Evolutionary conservation across 441 rosid genomes (phyloP).

Genomic region (Iberis amara): DNA sequence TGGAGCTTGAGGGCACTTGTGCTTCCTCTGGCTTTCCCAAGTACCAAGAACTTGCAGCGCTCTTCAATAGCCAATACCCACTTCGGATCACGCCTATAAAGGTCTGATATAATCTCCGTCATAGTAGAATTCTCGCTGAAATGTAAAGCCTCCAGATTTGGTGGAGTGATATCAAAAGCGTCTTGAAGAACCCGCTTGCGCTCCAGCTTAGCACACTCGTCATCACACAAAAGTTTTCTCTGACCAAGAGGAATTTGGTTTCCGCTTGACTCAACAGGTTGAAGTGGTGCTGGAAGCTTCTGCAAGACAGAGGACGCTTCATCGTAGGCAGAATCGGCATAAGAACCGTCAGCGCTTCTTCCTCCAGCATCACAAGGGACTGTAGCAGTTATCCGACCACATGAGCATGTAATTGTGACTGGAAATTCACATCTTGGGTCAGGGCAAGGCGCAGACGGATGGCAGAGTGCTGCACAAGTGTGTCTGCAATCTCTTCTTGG

Average conservation of each 20-base stretch:
- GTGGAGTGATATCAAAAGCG: slow-evolving; percentile 82
- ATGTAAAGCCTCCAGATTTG: slow-evolving; percentile 83
- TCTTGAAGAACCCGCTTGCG: slow-evolving; percentile 90
- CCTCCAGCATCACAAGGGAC: slow-evolving; percentile 98
- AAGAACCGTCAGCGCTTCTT: slow-evolving; percentile 30
- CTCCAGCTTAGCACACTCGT: slow-evolving; percentile 87
- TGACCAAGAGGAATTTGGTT: slow-evolving; percentile 75
- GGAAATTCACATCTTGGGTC: slow-evolving; percentile 76
- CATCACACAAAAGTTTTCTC: slow-evolving; percentile 85
- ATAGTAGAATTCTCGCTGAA: slow-evolving; percentile 72
- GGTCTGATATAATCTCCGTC: slow-evolving; percentile 69
- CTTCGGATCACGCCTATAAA: slow-evolving; percentile 85
- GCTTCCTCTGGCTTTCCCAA: slow-evolving; percentile 69
- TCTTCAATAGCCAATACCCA: slow-evolving; percentile 94
- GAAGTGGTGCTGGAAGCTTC: slow-evolving; percentile 73
- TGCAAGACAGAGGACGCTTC: slow-evolving; percentile 49
- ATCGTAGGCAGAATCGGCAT: slow-evolving; percentile 52
- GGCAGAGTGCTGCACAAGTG: slow-evolving; percentile 74
- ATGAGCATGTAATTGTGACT: slow-evolving; percentile 75
- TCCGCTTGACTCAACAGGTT: slow-evolving; percentile 56
- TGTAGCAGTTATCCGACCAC: slow-evolving; percentile 68
- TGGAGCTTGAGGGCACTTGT: slow-evolving; percentile 69
- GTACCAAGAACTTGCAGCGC: slow-evolving; percentile 88
- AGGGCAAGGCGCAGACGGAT: slow-evolving; percentile 80
- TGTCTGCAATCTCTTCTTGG: slow-evolving; percentile 94